Percentiles rank a stretch among this genome's conserved stretches.
Evolutionary conservation across 345 rosid species (phyloP).

Genomic region (Physaria fendleri): DNA sequence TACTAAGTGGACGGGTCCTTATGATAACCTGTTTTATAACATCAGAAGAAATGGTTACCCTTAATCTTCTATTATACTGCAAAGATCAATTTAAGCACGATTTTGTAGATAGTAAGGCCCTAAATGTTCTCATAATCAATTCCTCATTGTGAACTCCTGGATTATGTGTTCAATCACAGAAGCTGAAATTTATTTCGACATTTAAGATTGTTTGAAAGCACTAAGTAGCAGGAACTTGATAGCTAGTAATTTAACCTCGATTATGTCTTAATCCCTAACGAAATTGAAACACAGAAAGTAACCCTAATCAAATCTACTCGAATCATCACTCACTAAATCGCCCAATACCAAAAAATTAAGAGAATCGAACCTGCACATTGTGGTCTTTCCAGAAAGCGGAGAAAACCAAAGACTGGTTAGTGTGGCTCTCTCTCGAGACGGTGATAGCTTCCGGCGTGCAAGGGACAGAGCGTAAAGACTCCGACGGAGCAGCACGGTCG

Average conservation of each 20-base stretch:
- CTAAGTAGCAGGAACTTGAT: not conserved
- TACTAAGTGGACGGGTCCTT: slow-evolving; percentile 78
- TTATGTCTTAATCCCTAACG: too few species aligned
- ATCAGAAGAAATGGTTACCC: not conserved
- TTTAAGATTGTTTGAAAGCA: not conserved
- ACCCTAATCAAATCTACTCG: not conserved
- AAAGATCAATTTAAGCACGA: not conserved
- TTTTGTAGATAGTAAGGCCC: not conserved
- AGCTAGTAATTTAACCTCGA: not conserved
- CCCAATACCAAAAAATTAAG: not conserved
- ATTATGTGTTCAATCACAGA: not conserved
- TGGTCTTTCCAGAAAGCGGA: too few species aligned
- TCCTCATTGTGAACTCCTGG: not conserved
- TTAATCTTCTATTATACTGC: not conserved
- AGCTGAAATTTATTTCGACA: not conserved
- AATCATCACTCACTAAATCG: not conserved
- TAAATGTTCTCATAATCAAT: not conserved
- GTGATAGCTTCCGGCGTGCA: slow-evolving; percentile 49
- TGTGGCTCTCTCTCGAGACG: slow-evolving; percentile 31
- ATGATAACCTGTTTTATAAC: slow-evolving; percentile 63
- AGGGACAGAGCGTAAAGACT: slow-evolving; percentile 34
- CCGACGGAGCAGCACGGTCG: slow-evolving; percentile 45
- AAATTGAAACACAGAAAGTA: not conserved
- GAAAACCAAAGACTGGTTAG: slow-evolving; percentile 23
- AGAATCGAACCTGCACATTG: slow-evolving; percentile 64